Evolutionary conservation across 2,329 filamentous ascomycete species (phyloP).

Genomic region (Penicillium oxalicum): DNA sequence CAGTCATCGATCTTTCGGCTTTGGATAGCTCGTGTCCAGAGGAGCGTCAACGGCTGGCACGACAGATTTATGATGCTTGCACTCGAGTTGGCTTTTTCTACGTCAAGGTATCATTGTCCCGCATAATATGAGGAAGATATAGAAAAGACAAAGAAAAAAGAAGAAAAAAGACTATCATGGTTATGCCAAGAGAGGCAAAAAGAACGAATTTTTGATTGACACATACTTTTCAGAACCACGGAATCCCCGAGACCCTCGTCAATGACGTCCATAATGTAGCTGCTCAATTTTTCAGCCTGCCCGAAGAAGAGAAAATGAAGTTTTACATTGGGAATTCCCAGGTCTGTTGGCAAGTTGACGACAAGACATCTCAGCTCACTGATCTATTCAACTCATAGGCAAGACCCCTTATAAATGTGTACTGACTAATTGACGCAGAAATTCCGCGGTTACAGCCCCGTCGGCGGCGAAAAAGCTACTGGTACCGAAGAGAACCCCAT

Average conservation of each 20-base stretch:
- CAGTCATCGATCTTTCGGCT: slow-evolving; percentile 41
- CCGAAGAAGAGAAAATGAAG: slow-evolving; percentile 40
- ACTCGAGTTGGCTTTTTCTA: slow-evolving; percentile 44
- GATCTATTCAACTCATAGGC: no score
- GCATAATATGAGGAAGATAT: no score
- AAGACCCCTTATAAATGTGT: no score
- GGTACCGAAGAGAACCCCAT: slow-evolving; percentile 13
- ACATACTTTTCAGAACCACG: slow-evolving; percentile 17
- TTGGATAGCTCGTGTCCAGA: slow-evolving; percentile 33
- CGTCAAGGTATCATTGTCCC: slow-evolving; percentile 20
- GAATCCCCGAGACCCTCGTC: slow-evolving; percentile 15
- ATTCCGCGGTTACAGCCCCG: slow-evolving; percentile 24
- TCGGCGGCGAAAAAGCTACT: slow-evolving; percentile 17
- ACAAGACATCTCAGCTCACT: no score
- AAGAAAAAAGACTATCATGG: no score
- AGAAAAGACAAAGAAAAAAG: background rate
- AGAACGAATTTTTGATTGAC: no score
- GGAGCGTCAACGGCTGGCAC: slow-evolving; percentile 37
- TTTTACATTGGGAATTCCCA: slow-evolving; percentile 31
- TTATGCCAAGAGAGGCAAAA: no score
- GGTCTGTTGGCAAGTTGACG: slow-evolving; percentile 3
- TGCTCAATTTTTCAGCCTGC: slow-evolving; percentile 38
- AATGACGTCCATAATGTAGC: slow-evolving; percentile 18
- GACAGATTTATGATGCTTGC: slow-evolving; percentile 37
- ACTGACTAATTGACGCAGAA: slow-evolving; percentile 7